Evolutionary conservation across 148 eudicot species (phyloP).

Genomic region (Diospyros lotus): DNA sequence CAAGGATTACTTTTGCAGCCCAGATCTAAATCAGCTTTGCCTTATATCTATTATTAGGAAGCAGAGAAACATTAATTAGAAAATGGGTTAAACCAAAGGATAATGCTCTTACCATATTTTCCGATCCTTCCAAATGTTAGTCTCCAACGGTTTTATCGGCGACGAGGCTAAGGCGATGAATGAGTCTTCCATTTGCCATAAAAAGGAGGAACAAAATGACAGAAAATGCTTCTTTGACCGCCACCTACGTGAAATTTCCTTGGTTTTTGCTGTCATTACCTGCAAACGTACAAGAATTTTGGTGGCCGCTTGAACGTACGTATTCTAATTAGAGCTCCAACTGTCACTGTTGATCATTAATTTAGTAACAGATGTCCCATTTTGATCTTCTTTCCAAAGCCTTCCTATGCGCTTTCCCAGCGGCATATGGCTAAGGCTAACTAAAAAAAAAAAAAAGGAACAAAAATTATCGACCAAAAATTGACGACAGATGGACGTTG

Average conservation of each 20-base stretch:
- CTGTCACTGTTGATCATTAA: no score
- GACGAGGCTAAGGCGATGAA: not conserved
- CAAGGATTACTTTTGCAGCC: no score
- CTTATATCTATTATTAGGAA: no score
- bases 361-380: not conserved
- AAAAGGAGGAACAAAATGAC: conserved; percentile 2
- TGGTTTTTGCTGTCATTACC: not conserved
- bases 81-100: no score
- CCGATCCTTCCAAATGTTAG: conserved; percentile 25
- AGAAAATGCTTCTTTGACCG: not conserved
- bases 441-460: not conserved
- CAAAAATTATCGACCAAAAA: no score
- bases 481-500: no score
- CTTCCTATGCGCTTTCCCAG: no score
- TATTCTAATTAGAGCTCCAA: no score
- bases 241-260: not conserved
- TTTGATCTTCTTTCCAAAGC: not conserved
- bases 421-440: not conserved
- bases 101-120: not conserved
- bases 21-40: no score
- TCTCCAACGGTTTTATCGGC: conserved; percentile 10
- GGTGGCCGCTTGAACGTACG: no score
- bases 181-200: conserved; percentile 11
- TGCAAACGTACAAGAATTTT: not conserved
- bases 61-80: conserved; percentile 17